A percentile compares a stretch with the other conserved stretches of the same genome.
These are phyloP conservation scores for Chalara sp. DNA, from an alignment of 2,329 filamentous ascomycete genomes.

Conservation along the genomic window DNA sequence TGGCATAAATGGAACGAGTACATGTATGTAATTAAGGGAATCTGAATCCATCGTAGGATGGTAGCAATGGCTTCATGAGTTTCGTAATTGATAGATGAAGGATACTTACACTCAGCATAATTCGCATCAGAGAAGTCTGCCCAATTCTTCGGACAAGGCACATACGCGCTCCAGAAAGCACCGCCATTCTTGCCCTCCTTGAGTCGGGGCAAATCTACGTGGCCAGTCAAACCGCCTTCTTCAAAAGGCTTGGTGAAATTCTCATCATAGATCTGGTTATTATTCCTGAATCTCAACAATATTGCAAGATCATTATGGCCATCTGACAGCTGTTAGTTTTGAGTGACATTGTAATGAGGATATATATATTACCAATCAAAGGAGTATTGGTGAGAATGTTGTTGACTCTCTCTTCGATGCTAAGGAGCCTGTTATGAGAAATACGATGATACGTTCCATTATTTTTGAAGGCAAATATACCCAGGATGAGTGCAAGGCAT, in stretches of 20 bases:
- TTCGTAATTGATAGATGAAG: neutral
- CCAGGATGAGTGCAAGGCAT: no score
- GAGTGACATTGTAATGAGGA: no score
- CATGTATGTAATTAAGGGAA: neutral
- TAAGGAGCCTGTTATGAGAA: no score
- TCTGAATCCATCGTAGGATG: neutral
- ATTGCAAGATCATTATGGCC: conserved; percentile 87
- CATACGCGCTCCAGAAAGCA: conserved; percentile 89
- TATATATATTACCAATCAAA: conserved; percentile 34
- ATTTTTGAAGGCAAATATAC: no score
- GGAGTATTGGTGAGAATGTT: conserved; percentile 38
- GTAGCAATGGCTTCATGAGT: neutral
- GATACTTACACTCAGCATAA: conserved; percentile 55
- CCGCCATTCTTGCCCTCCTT: conserved; percentile 67
- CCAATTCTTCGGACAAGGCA: conserved; percentile 66
- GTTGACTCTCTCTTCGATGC: conserved; percentile 30
- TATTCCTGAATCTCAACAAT: conserved; percentile 55
- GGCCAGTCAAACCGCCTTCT: conserved; percentile 57
- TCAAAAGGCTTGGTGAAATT: conserved; percentile 72
- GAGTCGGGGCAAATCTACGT: conserved; percentile 77
- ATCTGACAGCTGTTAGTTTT: conserved; percentile 43
- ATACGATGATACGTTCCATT: no score
- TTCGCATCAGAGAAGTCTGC: conserved; percentile 67
- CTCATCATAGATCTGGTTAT: conserved; percentile 70
- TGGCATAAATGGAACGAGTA: no score